Evolutionary conservation across 768 basidiomycete genomes (phyloP), one percentile per base, ranked within the genome.

Genomic region (Kwoniella dendrophila): DNA sequence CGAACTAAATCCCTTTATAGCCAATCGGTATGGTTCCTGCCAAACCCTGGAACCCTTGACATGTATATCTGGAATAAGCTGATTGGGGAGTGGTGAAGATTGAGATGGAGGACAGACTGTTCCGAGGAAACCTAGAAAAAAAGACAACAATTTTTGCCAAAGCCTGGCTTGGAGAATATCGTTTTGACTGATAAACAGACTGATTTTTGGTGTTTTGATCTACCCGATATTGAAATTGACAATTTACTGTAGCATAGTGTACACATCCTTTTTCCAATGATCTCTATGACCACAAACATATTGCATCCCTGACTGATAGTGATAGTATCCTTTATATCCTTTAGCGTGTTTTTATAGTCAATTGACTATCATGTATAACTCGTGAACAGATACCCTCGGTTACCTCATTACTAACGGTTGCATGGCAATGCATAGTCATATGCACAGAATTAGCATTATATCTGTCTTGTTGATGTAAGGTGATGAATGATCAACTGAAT

Each of bases 11-110:
- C 24, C 10, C 6, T 24, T 33, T 6, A 34, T 51, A 51, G 49
- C 49, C 49, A 20, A 51, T 51, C 22, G 49, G 49, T 12, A 51
- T 34, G 49, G 49, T 51, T 22, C 49, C 49, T 32, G 49, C 49
- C 16, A 10, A 12, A 51, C 49, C 49, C 27, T 51, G 49, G 49
- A 51, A 51, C 8, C n/a, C 49, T 32, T 51, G 49, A 51, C 49
- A n/a, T n/a, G n/a, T n/a, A n/a, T n/a, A n/a, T n/a, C n/a, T n/a
- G n/a, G n/a, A n/a, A n/a, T n/a, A n/a, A 26, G 44, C 0, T 0
- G 22, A 11, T 22, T 45, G 44, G 0, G 24, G 2, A 11, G 12
- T 14, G 24, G 24, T 3, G 7, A 48, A 12, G 29, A 48, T 26
- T 6, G 1, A 30, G 30, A n/a, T 51, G 11, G 47, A 49, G n/a